These are phyloP conservation scores for Colletotrichum sp. DNA, from an alignment of 2,329 filamentous ascomycete genomes.

Conservation along the genomic window DNA sequence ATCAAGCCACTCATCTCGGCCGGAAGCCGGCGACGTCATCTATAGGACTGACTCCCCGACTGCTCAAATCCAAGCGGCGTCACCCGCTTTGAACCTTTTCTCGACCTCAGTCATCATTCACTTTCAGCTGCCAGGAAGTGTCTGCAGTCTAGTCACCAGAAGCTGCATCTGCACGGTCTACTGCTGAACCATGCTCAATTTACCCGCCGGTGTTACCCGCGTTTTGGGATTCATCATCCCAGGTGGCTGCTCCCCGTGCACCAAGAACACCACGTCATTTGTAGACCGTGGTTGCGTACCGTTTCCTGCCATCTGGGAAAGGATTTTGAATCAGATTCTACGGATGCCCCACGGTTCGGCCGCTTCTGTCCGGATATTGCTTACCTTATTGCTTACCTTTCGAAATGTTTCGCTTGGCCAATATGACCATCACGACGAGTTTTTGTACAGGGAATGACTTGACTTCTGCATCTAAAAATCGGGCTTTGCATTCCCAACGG, in stretches of 20 bases:
- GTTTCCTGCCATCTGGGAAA: neutral
- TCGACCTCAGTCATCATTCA: neutral
- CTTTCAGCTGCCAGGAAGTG: neutral
- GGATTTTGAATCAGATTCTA: neutral
- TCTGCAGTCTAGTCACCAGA: neutral
- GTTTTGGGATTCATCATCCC: neutral
- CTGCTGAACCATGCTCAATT: neutral
- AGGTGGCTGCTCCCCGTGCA: neutral
- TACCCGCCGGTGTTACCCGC: neutral
- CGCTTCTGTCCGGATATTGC: neutral
- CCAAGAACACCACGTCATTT: neutral
- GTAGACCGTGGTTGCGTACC: neutral
- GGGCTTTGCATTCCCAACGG: accelerated
- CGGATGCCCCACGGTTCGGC: neutral
- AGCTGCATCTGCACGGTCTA: neutral
- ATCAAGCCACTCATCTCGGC: accelerated
- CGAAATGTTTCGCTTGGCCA: neutral
- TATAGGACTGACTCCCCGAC: neutral
- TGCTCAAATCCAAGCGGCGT: neutral
- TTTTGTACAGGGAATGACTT: neutral
- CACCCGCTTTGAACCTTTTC: neutral
- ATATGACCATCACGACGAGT: accelerated
- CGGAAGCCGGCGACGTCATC: neutral
- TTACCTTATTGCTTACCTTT: neutral
- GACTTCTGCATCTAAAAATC: accelerated